These are phyloP conservation scores for Nissolia schottii DNA, from an alignment of 306 rosid genomes.

Conservation along the genomic window DNA sequence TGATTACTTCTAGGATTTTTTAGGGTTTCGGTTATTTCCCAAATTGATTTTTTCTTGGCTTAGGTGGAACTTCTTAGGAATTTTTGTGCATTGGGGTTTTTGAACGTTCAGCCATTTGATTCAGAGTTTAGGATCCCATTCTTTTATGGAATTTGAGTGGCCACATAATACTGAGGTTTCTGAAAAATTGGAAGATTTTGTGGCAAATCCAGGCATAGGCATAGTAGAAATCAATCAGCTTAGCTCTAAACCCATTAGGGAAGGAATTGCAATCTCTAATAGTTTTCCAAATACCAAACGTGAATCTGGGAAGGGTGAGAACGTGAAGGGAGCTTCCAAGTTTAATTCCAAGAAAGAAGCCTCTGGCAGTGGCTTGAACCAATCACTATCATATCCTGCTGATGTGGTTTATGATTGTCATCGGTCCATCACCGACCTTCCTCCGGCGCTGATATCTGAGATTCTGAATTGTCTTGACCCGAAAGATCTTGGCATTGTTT, in stretches of 20 bases:
- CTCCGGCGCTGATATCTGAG: slow-evolving; percentile 70
- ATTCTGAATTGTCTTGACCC: slow-evolving; percentile 86
- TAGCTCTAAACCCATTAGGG: slow-evolving; percentile 18
- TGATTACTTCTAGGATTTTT: slow-evolving; percentile 20
- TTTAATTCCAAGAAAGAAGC: slow-evolving; percentile 40
- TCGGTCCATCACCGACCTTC: slow-evolving; percentile 73
- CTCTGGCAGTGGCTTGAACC: slow-evolving; percentile 23
- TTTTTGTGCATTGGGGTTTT: slow-evolving; percentile 24
- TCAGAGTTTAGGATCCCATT: slow-evolving; percentile 21
- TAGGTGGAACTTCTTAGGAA: background rate
- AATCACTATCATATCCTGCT: slow-evolving; percentile 10
- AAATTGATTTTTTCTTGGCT: background rate
- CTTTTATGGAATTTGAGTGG: slow-evolving; percentile 95
- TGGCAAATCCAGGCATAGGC: slow-evolving; percentile 33
- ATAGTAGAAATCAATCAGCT: slow-evolving; percentile 32
- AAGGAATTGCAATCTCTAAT: slow-evolving; percentile 16
- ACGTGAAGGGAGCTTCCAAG: slow-evolving; percentile 28
- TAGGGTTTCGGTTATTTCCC: slow-evolving; percentile 10
- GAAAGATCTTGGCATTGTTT: slow-evolving; percentile 77
- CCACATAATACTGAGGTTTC: slow-evolving; percentile 49
- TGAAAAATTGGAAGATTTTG: slow-evolving; percentile 33
- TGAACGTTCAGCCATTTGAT: slow-evolving; percentile 35
- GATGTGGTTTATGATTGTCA: slow-evolving; percentile 34
- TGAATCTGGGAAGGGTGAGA: slow-evolving; percentile 22
- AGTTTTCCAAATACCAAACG: slow-evolving; percentile 19